Conservation (phyloP, 345 rosid genomes). For the Cardamine chenopodiifolia region DNA sequence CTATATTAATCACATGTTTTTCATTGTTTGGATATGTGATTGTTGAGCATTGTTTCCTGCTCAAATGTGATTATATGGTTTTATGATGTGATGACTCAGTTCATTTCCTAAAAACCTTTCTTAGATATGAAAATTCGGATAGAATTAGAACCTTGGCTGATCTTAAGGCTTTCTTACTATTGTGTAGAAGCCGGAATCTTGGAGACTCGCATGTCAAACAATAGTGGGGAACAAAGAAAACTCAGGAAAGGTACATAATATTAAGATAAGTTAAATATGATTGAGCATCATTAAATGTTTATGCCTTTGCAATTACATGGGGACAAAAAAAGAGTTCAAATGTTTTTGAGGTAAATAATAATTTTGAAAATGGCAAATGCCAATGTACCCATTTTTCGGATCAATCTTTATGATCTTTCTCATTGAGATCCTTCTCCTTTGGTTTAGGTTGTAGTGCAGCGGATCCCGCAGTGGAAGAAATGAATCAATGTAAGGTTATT, state of each 20-base stretch:
- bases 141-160: background rate
- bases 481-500: slow-evolving; percentile 35
- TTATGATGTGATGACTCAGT: slow-evolving; percentile 3
- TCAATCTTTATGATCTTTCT: slow-evolving; percentile 8
- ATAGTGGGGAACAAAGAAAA: slow-evolving; percentile 86
- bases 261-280: no score
- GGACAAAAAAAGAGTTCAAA: background rate
- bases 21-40: background rate
- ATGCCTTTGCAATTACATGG: background rate
- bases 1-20: background rate
- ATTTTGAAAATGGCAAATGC: background rate
- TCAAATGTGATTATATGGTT: background rate
- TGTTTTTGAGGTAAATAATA: background rate
- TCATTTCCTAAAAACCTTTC: background rate
- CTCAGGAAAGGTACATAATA: slow-evolving; percentile 68
- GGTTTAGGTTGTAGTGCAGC: slow-evolving; percentile 75
- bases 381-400: background rate
- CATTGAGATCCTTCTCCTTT: slow-evolving; percentile 3
- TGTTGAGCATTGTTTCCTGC: background rate
- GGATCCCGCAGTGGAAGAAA: slow-evolving; percentile 93
- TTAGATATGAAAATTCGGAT: background rate
- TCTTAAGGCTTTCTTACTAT: background rate
- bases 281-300: background rate
- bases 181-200: slow-evolving; percentile 78
- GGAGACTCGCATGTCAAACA: slow-evolving; percentile 94